Base-by-base conservation (phyloP, 805 yeast genomes). In the Candida nemodendra region DNA sequence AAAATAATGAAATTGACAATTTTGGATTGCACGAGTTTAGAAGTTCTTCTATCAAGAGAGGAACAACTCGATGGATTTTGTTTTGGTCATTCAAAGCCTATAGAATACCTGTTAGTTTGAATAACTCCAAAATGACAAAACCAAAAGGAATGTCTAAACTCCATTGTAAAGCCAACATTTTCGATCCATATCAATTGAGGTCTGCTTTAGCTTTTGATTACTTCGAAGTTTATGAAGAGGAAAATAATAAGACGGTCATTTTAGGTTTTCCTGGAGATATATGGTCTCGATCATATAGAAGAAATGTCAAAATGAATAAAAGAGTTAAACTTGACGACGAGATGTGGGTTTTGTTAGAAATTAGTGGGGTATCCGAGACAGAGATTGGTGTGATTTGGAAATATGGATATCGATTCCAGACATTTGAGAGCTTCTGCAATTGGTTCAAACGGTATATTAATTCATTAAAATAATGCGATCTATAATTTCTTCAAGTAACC, bases 401-500 rank as follows among this genome's bases (percentile, higher is more conserved):
- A 32, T 44, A 42, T 21, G 65, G 66, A 5, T 15, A 18, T 1
- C 38, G 48, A 9, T 50, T 42, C 38, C 41, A 38, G 22, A 36
- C 49, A n/a, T 62, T 59, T 37, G 61, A 61, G 27, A 63, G 68
- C 31, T 59, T 63, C 29, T 43, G 47, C 34, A 50, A 52, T 9
- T 51, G 53, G 48, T 23, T 57, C 26, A 46, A 36, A 19, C 34
- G 18, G 25, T n/a, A 25, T 15, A 27, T 19, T 18, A 18, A 27
- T 11, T 14, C 17, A 25, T 24, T 33, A 23, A 5, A 8, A 19
- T 16, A 16, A 23, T 9, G 25, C 17, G 33, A 15, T 12, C 5
- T 19, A 8, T 13, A 25, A 36, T 56, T 83, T 85, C 59, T 87
- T 95, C 38, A 93, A 62, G 51, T 86, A 88, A 0, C 97, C 98